A percentile compares a stretch with the other conserved stretches of the same genome.
Evolutionary conservation across 306 rosid genomes (phyloP).

Genomic region (Castanea sativa): DNA sequence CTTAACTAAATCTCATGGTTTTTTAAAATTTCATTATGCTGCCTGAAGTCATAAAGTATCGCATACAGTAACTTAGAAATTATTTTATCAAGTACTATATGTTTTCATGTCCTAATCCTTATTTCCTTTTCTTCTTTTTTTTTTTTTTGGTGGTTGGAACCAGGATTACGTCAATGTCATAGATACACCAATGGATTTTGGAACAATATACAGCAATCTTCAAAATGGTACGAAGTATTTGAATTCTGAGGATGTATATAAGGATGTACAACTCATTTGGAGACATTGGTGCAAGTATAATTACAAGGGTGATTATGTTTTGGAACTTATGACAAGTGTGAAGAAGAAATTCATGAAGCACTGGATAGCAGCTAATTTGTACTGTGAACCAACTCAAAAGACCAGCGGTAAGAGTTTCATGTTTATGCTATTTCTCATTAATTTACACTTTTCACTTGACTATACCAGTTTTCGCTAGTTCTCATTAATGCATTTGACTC

Average conservation of each 20-base stretch:
- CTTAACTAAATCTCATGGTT: too few species aligned
- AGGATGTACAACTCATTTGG: conserved; percentile 84
- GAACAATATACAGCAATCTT: conserved; percentile 76
- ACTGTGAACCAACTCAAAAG: conserved; percentile 53
- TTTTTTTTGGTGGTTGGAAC: conserved; percentile 24
- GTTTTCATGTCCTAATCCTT: too few species aligned
- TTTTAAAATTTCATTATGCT: too few species aligned
- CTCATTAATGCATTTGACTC: too few species aligned
- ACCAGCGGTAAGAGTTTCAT: conserved; percentile 49
- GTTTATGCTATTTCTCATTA: neutral
- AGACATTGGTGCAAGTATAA: conserved; percentile 82
- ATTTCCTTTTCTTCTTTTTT: neutral
- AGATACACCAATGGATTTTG: conserved; percentile 94
- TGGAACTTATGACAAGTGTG: conserved; percentile 90
- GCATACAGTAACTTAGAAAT: too few species aligned
- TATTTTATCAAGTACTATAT: too few species aligned
- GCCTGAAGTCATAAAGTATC: too few species aligned
- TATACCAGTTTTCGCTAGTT: neutral
- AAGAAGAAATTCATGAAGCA: conserved; percentile 86
- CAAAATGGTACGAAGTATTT: conserved; percentile 63
- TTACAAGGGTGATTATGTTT: conserved; percentile 85
- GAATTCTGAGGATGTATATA: conserved; percentile 80
- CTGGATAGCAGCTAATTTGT: conserved; percentile 84
- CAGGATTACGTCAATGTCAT: conserved; percentile 93
- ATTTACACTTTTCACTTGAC: too few species aligned